Percentiles rank a stretch among this genome's conserved stretches.
These are phyloP conservation scores for Aspergillus calidoustus DNA, from an alignment of 2,329 filamentous ascomycete species.

Conservation along the genomic window DNA sequence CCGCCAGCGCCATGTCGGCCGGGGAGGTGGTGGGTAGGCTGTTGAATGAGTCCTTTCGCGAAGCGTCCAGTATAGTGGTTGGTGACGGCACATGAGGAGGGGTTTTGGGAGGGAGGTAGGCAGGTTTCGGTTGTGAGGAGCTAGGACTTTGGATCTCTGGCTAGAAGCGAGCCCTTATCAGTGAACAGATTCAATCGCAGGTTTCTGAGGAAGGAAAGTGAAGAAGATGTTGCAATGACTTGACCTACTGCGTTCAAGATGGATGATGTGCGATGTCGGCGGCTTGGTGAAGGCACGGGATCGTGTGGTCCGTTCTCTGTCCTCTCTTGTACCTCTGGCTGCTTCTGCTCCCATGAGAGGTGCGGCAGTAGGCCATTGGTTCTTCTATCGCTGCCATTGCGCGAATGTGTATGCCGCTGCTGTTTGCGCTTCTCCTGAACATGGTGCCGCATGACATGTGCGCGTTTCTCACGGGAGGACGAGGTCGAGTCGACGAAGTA, in stretches of 20 bases:
- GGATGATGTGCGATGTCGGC: neutral
- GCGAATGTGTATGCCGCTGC: slow-evolving; percentile 33
- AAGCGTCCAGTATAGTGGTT: slow-evolving; percentile 33
- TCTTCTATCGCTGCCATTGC: slow-evolving; percentile 22
- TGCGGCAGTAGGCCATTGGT: slow-evolving; percentile 23
- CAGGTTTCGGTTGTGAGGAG: slow-evolving; percentile 20
- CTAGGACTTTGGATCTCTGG: slow-evolving; percentile 6
- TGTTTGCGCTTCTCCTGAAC: slow-evolving; percentile 47
- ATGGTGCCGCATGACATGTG: slow-evolving; percentile 51
- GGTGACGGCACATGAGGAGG: slow-evolving; percentile 26
- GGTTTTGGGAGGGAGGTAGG: slow-evolving; percentile 3
- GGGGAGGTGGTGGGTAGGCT: slow-evolving; percentile 33
- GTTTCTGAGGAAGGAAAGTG: neutral
- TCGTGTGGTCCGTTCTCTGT: slow-evolving; percentile 1
- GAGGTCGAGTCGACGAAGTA: slow-evolving; percentile 48
- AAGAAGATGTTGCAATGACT: neutral
- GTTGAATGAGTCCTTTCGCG: slow-evolving; percentile 39
- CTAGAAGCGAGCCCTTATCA: neutral
- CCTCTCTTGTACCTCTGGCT: slow-evolving; percentile 5
- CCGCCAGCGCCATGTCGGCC: slow-evolving; percentile 36
- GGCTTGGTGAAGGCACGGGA: neutral
- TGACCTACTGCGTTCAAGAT: slow-evolving; percentile 6
- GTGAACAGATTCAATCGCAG: neutral
- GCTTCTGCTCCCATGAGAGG: slow-evolving; percentile 33
- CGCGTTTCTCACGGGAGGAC: slow-evolving; percentile 47